phyloP scores from a whole-genome alignment of 2,329 filamentous ascomycete genomes.

The Xylaria polymorpha region DNA sequence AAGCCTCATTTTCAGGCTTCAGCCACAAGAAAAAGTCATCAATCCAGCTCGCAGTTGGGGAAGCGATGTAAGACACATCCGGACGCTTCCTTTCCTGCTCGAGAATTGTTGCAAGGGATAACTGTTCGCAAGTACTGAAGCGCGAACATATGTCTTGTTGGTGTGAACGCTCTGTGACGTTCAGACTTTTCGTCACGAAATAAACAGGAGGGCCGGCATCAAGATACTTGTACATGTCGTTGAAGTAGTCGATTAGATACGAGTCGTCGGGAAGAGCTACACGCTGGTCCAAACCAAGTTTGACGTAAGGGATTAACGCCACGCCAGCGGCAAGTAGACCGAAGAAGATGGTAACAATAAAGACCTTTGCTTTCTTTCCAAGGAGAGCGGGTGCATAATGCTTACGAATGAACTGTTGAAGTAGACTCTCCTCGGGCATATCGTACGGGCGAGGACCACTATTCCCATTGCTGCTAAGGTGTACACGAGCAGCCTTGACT shows the following conservation, averaged over 20 bases:
- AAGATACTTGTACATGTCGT: slow-evolving; percentile 93
- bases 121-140: slow-evolving; percentile 86
- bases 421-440: slow-evolving; percentile 81
- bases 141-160: slow-evolving; percentile 91
- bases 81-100: slow-evolving; percentile 94
- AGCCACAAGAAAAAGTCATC: slow-evolving; percentile 97
- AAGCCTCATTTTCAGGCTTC: slow-evolving; percentile 82
- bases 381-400: slow-evolving; percentile 86
- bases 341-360: slow-evolving; percentile 82
- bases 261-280: slow-evolving; percentile 94
- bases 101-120: slow-evolving; percentile 87
- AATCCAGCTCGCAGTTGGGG: slow-evolving; percentile 93
- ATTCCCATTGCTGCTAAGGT: slow-evolving; percentile 72
- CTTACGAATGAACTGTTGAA: slow-evolving; percentile 92
- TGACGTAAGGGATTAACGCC: slow-evolving; percentile 83
- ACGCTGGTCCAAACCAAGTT: slow-evolving; percentile 91
- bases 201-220: slow-evolving; percentile 94
- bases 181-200: slow-evolving; percentile 87
- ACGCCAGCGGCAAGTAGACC: slow-evolving; percentile 87
- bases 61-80: slow-evolving; percentile 86
- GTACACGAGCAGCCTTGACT: slow-evolving; percentile 77
- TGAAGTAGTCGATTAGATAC: slow-evolving; percentile 95
- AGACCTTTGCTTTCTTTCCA: slow-evolving; percentile 80
- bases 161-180: slow-evolving; percentile 77
- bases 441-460: slow-evolving; percentile 72